Conservation (phyloP, 768 basidiomycete species). For the Podaxis sp. region DNA sequence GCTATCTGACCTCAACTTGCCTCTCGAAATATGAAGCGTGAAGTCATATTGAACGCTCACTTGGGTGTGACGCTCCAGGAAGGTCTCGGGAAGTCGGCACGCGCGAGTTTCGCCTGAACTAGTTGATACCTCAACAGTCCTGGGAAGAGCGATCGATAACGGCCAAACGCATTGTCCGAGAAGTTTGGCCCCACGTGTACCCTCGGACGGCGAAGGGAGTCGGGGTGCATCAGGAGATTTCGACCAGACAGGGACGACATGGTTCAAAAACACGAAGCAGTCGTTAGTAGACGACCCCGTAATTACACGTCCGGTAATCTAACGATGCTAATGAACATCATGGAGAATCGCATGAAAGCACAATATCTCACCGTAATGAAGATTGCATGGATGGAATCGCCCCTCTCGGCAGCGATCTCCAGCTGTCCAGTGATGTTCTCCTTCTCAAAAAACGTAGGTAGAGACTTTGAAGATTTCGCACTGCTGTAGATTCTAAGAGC, state of each 20-base stretch:
- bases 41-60: slow-evolving; percentile 55
- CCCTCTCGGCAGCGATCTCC: slow-evolving; percentile 47
- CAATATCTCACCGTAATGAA: slow-evolving; percentile 37
- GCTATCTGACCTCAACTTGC: slow-evolving; percentile 48
- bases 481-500: slow-evolving; percentile 49
- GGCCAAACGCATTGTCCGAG: slow-evolving; percentile 49
- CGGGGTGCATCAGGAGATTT: slow-evolving; percentile 41
- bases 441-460: slow-evolving; percentile 56
- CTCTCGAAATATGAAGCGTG: slow-evolving; percentile 43
- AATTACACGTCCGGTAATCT: slow-evolving; percentile 54
- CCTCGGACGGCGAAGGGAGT: slow-evolving; percentile 41
- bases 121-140: slow-evolving; percentile 38
- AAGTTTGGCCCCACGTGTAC: slow-evolving; percentile 41
- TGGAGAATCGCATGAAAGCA: neutral
- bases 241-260: slow-evolving; percentile 48
- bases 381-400: slow-evolving; percentile 52
- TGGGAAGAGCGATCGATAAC: slow-evolving; percentile 45
- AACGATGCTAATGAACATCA: neutral
- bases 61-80: slow-evolving; percentile 47
- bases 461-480: slow-evolving; percentile 49
- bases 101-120: slow-evolving; percentile 36
- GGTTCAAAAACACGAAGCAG: slow-evolving; percentile 43
- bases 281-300: slow-evolving; percentile 46
- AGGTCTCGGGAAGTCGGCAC: slow-evolving; percentile 51
- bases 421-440: slow-evolving; percentile 49